Conservation (phyloP, 441 rosid genomes). For the Croton setiger region DNA sequence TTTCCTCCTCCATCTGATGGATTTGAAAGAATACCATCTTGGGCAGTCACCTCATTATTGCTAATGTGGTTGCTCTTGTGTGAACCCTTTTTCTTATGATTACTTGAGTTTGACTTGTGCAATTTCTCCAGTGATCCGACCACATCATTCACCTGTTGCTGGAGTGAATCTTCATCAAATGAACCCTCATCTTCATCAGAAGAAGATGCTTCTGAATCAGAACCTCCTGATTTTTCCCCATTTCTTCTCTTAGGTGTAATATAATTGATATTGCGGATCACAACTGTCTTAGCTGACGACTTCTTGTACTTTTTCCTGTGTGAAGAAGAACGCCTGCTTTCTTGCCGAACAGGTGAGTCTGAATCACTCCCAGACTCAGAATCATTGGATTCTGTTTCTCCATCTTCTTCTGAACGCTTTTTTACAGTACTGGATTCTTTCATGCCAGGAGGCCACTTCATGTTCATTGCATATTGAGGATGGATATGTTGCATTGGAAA, state of each 20-base stretch:
- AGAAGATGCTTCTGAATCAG: constrained; percentile 33
- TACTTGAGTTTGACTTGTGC: constrained; percentile 30
- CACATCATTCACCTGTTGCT: constrained; percentile 51
- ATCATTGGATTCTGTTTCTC: constrained; percentile 43
- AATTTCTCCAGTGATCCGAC: constrained; percentile 48
- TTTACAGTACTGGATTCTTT: constrained; percentile 28
- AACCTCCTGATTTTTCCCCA: constrained; percentile 40
- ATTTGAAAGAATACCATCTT: constrained; percentile 20
- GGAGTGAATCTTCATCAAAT: constrained; percentile 45
- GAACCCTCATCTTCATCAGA: constrained; percentile 49
- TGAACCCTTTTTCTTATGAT: constrained; percentile 31
- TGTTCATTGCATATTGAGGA: constrained; percentile 43
- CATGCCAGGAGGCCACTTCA: constrained; percentile 41
- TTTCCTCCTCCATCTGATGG: constrained; percentile 31
- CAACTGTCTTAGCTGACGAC: constrained; percentile 64
- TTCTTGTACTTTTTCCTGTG: constrained; percentile 46
- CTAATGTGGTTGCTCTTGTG: constrained; percentile 19
- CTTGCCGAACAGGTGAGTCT: constrained; percentile 38
- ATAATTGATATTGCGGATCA: constrained; percentile 82
- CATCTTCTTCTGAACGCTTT: constrained; percentile 44
- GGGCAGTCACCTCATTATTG: constrained; percentile 25
- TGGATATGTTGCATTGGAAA: constrained; percentile 60
- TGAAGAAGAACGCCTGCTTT: constrained; percentile 42
- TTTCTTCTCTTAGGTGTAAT: constrained; percentile 69
- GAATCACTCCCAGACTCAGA: constrained; percentile 49